phyloP scores from a whole-genome alignment of 1,284 basidiomycete species.

The Baeospora myosura region DNA sequence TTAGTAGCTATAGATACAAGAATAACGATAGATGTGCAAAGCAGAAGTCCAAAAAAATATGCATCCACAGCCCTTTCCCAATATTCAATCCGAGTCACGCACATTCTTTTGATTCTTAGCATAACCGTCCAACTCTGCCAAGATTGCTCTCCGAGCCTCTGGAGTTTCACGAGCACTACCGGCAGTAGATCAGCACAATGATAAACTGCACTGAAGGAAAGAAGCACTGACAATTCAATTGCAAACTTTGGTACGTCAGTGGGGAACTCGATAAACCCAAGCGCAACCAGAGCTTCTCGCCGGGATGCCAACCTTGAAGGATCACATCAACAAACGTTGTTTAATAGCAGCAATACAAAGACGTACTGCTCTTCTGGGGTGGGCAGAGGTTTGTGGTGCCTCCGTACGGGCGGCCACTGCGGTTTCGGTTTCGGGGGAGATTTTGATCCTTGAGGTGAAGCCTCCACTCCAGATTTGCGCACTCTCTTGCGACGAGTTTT shows the following conservation, averaged over 20 bases:
- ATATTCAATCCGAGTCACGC: no score
- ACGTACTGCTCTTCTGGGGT: constrained; percentile 47
- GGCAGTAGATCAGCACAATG: no score
- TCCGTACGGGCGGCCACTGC: constrained; percentile 59
- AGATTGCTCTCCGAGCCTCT: no score
- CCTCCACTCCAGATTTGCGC: constrained; percentile 9
- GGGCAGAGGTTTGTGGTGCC: constrained; percentile 44
- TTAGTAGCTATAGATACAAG: no score
- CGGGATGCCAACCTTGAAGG: constrained; percentile 39
- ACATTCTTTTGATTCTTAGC: no score
- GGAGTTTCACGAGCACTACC: no score
- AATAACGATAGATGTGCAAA: no score
- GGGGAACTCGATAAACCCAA: neutral
- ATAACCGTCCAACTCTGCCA: neutral
- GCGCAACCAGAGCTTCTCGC: constrained; percentile 38
- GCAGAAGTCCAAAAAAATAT: no score
- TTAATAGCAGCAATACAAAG: neutral
- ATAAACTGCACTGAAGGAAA: no score
- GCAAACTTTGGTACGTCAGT: no score
- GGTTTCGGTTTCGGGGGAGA: constrained; percentile 26
- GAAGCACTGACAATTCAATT: no score
- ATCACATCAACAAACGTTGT: constrained; percentile 9
- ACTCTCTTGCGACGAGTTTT: constrained; percentile 14
- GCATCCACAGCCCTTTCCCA: no score
- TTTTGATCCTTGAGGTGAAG: constrained; percentile 12